Percentiles rank a stretch among this genome's conserved stretches.
These are phyloP conservation scores for Fusarium virguliforme DNA, from an alignment of 2,329 filamentous ascomycete genomes.

Conservation along the genomic window DNA sequence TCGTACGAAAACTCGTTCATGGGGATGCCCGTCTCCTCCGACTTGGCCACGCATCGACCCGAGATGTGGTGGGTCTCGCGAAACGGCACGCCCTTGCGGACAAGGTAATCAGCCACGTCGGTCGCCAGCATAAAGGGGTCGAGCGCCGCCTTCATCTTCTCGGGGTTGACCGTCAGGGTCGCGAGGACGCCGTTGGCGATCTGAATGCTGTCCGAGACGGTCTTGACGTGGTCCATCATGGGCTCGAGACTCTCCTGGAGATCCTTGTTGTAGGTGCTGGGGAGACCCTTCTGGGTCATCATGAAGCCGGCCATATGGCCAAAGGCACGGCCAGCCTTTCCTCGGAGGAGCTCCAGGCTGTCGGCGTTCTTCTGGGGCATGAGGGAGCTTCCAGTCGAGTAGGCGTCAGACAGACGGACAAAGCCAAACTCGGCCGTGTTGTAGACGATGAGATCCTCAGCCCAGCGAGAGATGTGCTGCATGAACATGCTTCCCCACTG, in stretches of 20 bases:
- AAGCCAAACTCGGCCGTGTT: constrained; percentile 81
- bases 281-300: constrained; percentile 80
- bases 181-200: constrained; percentile 87
- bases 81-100: constrained; percentile 80
- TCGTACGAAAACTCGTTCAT: constrained; percentile 80
- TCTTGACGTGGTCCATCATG: constrained; percentile 89
- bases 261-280: constrained; percentile 92
- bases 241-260: constrained; percentile 90
- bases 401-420: constrained; percentile 82
- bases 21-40: constrained; percentile 65
- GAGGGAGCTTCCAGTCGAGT: constrained; percentile 81
- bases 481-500: constrained; percentile 86
- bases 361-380: constrained; percentile 80
- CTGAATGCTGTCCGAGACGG: constrained; percentile 83
- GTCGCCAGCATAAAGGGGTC: constrained; percentile 88
- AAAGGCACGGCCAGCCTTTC: constrained; percentile 83
- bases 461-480: constrained; percentile 85
- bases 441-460: constrained; percentile 76
- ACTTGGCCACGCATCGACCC: constrained; percentile 69
- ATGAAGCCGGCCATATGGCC: constrained; percentile 85
- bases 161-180: constrained; percentile 78
- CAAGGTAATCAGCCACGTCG: constrained; percentile 76
- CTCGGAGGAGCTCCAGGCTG: constrained; percentile 78
- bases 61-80: constrained; percentile 86
- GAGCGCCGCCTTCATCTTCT: constrained; percentile 84